Evolutionary conservation across 2,329 filamentous ascomycete species (phyloP).

Genomic region (Calonectria pseudoturangicola): DNA sequence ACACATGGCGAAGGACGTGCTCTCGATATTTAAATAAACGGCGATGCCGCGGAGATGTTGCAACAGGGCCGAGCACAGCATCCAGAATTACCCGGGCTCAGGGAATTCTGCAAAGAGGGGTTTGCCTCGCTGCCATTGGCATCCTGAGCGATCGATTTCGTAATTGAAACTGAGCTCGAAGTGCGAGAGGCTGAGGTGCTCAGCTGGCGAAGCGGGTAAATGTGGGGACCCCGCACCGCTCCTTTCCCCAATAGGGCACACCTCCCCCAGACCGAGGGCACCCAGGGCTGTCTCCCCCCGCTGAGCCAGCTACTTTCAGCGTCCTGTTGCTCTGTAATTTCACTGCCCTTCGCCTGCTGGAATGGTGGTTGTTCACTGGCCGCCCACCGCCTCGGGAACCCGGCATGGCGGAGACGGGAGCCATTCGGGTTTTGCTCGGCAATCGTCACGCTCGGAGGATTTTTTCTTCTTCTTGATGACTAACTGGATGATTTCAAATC

Average conservation of each 20-base stretch:
- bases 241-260: conserved; percentile 3
- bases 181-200: conserved; percentile 26
- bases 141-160: conserved; percentile 51
- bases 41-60: conserved; percentile 38
- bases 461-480: background rate
- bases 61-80: background rate
- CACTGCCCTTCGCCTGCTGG: background rate
- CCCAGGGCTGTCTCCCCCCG: background rate
- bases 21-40: conserved; percentile 6
- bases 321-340: conserved; percentile 15
- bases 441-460: background rate
- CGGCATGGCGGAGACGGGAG: conserved; percentile 28
- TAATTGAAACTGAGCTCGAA: conserved; percentile 50
- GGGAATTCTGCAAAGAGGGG: background rate
- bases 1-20: background rate
- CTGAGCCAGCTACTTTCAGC: background rate
- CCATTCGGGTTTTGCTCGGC: conserved; percentile 36
- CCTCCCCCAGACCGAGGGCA: conserved; percentile 17
- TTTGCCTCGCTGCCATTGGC: conserved; percentile 45
- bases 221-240: conserved; percentile 38
- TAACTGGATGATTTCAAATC: conserved; percentile 18
- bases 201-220: conserved; percentile 41
- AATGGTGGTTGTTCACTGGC: background rate
- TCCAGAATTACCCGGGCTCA: conserved; percentile 18
- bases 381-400: conserved; percentile 32